Percentiles rank a stretch among this genome's conserved stretches.
Evolutionary conservation across 306 rosid genomes (phyloP).

Genomic region (Acacia melanoxylon): DNA sequence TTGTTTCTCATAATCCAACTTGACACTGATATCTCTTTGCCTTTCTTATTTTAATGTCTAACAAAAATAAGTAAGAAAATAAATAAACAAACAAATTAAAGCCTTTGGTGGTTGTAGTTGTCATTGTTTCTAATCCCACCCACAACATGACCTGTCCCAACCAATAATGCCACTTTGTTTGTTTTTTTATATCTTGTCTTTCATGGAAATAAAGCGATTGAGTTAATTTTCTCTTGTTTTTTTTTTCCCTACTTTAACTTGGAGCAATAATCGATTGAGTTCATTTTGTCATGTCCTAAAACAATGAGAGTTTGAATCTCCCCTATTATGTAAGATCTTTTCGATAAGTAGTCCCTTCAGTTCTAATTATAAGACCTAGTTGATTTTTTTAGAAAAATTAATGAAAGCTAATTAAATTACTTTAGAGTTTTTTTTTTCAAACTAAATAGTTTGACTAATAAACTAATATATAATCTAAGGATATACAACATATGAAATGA

Average conservation of each 20-base stretch:
- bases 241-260: no score
- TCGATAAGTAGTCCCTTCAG: no score
- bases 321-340: neutral
- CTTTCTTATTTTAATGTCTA: neutral
- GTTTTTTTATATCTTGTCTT: neutral
- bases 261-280: neutral
- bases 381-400: no score
- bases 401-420: no score
- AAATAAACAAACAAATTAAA: neutral
- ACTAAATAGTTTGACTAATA: no score
- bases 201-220: neutral
- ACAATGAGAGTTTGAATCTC: neutral
- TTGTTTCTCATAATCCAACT: neutral
- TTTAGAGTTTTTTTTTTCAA: no score
- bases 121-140: slow-evolving; percentile 27
- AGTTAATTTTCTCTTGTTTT: neutral
- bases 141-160: slow-evolving; percentile 39
- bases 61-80: neutral
- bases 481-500: no score
- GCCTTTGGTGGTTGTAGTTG: slow-evolving; percentile 23
- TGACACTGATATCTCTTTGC: neutral
- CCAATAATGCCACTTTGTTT: slow-evolving; percentile 27
- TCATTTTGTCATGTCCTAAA: neutral
- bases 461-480: no score
- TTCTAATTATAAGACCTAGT: no score